phyloP scores from a whole-genome alignment of 176 grass and related monocot species.

The Triticum dicoccoides region DNA sequence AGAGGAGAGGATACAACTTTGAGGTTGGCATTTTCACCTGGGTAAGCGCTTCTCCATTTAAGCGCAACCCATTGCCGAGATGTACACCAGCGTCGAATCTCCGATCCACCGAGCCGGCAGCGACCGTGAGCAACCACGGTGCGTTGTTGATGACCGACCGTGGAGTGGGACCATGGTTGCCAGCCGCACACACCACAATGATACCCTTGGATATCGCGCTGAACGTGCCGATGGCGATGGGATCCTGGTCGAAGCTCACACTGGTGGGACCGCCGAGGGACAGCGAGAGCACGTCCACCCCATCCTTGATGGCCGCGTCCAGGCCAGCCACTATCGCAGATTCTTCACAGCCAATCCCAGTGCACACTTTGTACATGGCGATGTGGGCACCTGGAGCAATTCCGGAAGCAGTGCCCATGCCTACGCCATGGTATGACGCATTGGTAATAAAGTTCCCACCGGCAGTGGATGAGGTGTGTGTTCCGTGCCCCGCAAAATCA shows the following conservation, averaged over 20 bases:
- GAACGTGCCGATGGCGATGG: slow-evolving; percentile 35
- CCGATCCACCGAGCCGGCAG: slow-evolving; percentile 26
- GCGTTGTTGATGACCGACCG: slow-evolving; percentile 28
- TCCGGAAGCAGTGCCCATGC: not conserved
- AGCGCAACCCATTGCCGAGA: not conserved
- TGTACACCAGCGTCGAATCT: slow-evolving; percentile 1
- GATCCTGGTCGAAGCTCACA: not conserved
- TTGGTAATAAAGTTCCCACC: slow-evolving; percentile 29
- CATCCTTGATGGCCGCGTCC: slow-evolving; percentile 37
- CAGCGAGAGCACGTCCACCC: slow-evolving; percentile 65
- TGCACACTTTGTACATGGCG: slow-evolving; percentile 62
- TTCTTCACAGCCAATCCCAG: not conserved
- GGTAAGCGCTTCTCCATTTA: not conserved
- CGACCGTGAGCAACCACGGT: slow-evolving; percentile 63
- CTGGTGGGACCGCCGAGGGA: not conserved
- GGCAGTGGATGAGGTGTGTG: slow-evolving; percentile 44
- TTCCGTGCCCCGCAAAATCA: slow-evolving; percentile 15
- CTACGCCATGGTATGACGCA: not conserved
- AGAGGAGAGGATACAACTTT: not conserved
- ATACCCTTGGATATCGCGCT: slow-evolving; percentile 41
- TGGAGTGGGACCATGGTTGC: slow-evolving; percentile 14
- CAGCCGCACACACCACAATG: slow-evolving; percentile 27
- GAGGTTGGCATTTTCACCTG: not conserved
- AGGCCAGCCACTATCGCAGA: slow-evolving; percentile 7
- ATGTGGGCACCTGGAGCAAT: slow-evolving; percentile 48